Evolutionary conservation across 257 asterid species (phyloP), one percentile per base, ranked within the genome.

Genomic region (Gentiana straminea): DNA sequence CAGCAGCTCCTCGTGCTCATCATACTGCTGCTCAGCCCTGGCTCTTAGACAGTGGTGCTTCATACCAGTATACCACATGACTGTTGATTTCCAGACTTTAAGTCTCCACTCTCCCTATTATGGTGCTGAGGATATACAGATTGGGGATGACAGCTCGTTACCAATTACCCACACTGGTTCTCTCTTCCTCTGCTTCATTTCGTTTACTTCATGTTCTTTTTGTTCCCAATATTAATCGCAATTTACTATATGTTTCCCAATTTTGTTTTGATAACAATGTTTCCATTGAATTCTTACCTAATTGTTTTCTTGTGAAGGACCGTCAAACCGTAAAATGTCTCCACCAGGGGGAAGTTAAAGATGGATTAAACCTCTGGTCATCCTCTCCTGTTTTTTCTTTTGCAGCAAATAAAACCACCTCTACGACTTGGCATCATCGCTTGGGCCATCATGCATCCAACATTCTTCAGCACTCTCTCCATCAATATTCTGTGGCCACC

Each of bases 1-100:
- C 32, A 51, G 10, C 35, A 3, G 4, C 55, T 15, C 24, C 51
- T 13, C 33, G 8, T 7, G 2, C 8, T 41, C 50, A 8, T 3
- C 58, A 15, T 1, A 4, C 13, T 4, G 3, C 33, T 1, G 0
- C 33, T 1, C 9, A 32, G 6, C 8, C 13, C 35, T 62, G 60
- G 67, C 3, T 62, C 3, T n/a, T 62, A 3, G 67, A 62, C 48
- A 24, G n/a, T 7, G 59, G 67, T 0, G 60, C 67, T 0, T 33
- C 60, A 0, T 54, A 62, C 24, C 24, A 15, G 24, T 15, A 15
- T 15, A 15, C 3, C 67, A 63, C 13, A 55, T 56, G 2, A 63
- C 61, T 1, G 1, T 33, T 0, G 7, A 48, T 55, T 50, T 49
- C 41, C 1, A 3, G 11, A 46, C 35, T 3, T 10, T 63, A 1